phyloP scores from a whole-genome alignment of 2,329 filamentous ascomycete genomes.

The Calonectria honghensis region DNA sequence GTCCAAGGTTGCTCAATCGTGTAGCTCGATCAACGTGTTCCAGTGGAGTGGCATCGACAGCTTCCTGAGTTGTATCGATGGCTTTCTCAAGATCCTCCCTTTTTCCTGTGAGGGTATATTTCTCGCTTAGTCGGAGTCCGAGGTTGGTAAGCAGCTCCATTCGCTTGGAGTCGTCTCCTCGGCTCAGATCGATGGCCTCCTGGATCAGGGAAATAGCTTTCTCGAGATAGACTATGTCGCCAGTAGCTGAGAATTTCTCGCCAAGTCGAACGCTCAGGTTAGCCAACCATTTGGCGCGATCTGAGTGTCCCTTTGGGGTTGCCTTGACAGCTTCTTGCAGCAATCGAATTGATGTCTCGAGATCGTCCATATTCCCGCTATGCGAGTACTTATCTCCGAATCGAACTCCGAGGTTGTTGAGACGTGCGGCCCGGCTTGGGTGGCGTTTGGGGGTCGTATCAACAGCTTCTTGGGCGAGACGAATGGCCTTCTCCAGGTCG shows the following conservation, averaged over 20 bases:
- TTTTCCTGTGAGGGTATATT: background rate
- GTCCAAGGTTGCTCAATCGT: slow-evolving; percentile 4
- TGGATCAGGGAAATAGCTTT: background rate
- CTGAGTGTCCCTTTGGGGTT: background rate
- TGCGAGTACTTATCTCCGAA: slow-evolving; percentile 1
- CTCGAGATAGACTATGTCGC: background rate
- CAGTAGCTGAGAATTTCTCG: background rate
- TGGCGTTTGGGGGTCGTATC: background rate
- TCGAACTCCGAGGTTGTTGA: slow-evolving; percentile 9
- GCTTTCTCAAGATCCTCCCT: slow-evolving; percentile 4
- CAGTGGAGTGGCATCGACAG: background rate
- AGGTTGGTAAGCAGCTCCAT: slow-evolving; percentile 10
- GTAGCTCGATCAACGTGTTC: background rate
- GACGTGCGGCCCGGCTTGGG: background rate
- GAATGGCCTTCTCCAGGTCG: slow-evolving; percentile 21
- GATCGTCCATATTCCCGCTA: background rate
- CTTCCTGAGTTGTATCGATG: background rate
- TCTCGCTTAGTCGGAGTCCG: slow-evolving; percentile 6
- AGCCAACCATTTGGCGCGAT: background rate
- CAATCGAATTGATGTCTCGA: background rate
- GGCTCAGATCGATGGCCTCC: slow-evolving; percentile 2
- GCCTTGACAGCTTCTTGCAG: background rate
- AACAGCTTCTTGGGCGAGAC: background rate
- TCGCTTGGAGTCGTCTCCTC: background rate
- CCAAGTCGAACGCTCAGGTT: slow-evolving; percentile 9